A percentile compares a stretch with the other conserved stretches of the same genome.
Evolutionary conservation across 176 grass and related monocot species (phyloP).

Genomic region (Bonia amplexicaulis): DNA sequence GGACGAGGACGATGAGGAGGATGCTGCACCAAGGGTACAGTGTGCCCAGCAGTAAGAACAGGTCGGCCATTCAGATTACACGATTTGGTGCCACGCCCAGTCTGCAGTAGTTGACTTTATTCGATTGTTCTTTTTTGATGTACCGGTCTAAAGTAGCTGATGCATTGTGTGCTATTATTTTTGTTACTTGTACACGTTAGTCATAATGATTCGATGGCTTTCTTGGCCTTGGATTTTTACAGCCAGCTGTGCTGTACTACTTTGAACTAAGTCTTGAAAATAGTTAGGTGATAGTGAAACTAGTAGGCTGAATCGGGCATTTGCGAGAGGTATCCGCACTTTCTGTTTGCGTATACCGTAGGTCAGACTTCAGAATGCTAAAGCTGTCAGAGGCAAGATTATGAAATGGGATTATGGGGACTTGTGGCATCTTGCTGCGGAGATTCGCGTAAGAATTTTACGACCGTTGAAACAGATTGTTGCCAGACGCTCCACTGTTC

Average conservation of each 20-base stretch:
- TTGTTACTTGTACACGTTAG: not conserved
- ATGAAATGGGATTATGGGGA: not conserved
- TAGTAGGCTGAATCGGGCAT: not conserved
- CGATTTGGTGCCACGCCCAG: not conserved
- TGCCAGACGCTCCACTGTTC: not conserved
- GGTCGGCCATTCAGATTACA: not conserved
- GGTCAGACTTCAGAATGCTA: not conserved
- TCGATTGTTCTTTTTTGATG: not conserved
- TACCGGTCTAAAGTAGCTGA: not conserved
- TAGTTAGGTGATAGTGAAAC: no score
- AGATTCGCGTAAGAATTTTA: not conserved
- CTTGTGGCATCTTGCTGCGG: not conserved
- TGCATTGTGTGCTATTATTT: not conserved
- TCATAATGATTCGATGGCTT: not conserved
- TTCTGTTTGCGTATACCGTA: not conserved
- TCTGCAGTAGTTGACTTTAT: not conserved
- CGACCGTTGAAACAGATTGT: not conserved
- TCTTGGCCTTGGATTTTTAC: not conserved
- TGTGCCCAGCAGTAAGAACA: conserved; percentile 79
- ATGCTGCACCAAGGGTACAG: conserved; percentile 63
- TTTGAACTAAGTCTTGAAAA: not conserved
- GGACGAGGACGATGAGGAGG: conserved; percentile 66
- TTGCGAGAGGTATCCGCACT: not conserved
- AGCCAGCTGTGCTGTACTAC: not conserved
- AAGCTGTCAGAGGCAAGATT: not conserved